Evolutionary conservation across 2,329 filamentous ascomycete species (phyloP).

Genomic region (Drechslerella dactyloides): DNA sequence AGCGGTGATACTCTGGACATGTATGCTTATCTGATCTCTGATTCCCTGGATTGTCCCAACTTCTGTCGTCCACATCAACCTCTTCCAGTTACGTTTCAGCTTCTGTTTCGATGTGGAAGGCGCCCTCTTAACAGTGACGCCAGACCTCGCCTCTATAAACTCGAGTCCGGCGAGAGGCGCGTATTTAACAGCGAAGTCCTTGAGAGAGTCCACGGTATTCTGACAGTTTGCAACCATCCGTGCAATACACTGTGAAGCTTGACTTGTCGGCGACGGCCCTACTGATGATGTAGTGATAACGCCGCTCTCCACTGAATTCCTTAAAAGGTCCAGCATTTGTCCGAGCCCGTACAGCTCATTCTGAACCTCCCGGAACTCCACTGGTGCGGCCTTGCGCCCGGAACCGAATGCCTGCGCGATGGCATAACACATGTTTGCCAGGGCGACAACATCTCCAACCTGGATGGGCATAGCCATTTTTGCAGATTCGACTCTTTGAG

Average conservation of each 20-base stretch:
- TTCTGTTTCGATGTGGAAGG: constrained; percentile 36
- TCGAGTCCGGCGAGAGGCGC: constrained; percentile 39
- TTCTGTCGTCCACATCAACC: constrained; percentile 43
- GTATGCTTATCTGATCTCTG: constrained; percentile 48
- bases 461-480: constrained; percentile 55
- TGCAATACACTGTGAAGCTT: constrained; percentile 33
- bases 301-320: constrained; percentile 34
- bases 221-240: constrained; percentile 44
- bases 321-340: constrained; percentile 54
- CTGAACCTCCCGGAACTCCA: constrained; percentile 56
- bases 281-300: constrained; percentile 9
- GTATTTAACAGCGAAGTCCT: constrained; percentile 44
- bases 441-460: constrained; percentile 55
- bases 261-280: constrained; percentile 20
- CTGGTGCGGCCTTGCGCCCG: constrained; percentile 55
- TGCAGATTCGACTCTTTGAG: not conserved
- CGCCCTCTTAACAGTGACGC: constrained; percentile 31
- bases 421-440: constrained; percentile 55
- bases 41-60: constrained; percentile 46
- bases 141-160: constrained; percentile 33
- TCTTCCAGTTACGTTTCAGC: constrained; percentile 43
- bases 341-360: constrained; percentile 56
- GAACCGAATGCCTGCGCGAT: constrained; percentile 56
- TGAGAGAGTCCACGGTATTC: constrained; percentile 31
- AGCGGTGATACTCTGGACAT: constrained; percentile 48